These are phyloP conservation scores for Nemophila menziesii DNA, from an alignment of 257 asterid genomes.

Conservation along the genomic window DNA sequence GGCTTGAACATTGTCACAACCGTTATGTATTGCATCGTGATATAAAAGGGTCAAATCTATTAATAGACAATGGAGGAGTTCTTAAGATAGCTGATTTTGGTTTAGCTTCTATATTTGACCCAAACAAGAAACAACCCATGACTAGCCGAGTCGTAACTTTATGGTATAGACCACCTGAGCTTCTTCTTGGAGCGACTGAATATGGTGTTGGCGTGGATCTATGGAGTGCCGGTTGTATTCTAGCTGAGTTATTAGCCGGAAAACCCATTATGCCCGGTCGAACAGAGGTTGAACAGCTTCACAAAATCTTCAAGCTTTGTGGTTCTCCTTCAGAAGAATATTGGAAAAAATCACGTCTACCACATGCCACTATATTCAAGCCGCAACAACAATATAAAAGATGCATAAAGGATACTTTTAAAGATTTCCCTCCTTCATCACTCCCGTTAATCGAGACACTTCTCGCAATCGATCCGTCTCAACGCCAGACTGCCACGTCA, in stretches of 20 bases:
- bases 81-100: slow-evolving; percentile 90
- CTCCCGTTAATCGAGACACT: slow-evolving; percentile 64
- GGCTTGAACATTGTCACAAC: slow-evolving; percentile 81
- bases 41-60: slow-evolving; percentile 84
- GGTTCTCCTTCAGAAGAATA: slow-evolving; percentile 83
- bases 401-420: slow-evolving; percentile 58
- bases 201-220: slow-evolving; percentile 88
- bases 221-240: slow-evolving; percentile 91
- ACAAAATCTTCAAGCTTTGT: slow-evolving; percentile 80
- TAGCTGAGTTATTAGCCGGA: slow-evolving; percentile 78
- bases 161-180: slow-evolving; percentile 91
- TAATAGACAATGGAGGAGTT: slow-evolving; percentile 54
- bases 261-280: slow-evolving; percentile 93
- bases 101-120: slow-evolving; percentile 66
- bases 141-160: slow-evolving; percentile 86
- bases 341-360: slow-evolving; percentile 77
- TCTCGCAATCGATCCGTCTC: slow-evolving; percentile 72
- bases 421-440: slow-evolving; percentile 69
- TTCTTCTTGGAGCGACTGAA: slow-evolving; percentile 78
- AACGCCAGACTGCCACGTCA: slow-evolving; percentile 65
- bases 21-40: slow-evolving; percentile 77
- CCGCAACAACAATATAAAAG: slow-evolving; percentile 77
- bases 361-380: slow-evolving; percentile 77
- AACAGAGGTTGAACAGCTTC: slow-evolving; percentile 93
- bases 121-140: slow-evolving; percentile 71